Conservation (phyloP, 768 basidiomycete species). For the Clavulina sp. region DNA sequence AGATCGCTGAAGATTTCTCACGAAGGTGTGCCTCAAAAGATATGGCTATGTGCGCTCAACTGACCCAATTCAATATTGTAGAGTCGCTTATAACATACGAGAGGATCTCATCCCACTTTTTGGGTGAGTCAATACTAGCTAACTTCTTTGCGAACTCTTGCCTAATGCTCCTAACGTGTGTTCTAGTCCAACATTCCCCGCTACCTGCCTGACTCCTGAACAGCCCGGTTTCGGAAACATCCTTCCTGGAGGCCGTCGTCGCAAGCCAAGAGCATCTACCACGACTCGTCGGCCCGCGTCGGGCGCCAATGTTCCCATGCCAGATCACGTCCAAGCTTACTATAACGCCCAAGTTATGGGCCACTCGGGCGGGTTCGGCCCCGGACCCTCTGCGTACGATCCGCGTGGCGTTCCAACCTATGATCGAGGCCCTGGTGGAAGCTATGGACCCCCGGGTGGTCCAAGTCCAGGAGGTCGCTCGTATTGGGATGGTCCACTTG, state of each 20-base stretch:
- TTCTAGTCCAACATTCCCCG: conserved; percentile 61
- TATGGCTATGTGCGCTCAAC: neutral
- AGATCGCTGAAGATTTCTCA: conserved; percentile 66
- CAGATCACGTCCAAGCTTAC: no score
- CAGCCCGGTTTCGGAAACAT: conserved; percentile 78
- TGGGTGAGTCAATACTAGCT: conserved; percentile 32
- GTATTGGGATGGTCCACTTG: no score
- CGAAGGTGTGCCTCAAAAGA: conserved; percentile 39
- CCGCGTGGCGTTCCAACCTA: no score
- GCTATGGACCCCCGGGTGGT: no score
- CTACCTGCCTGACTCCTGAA: conserved; percentile 67
- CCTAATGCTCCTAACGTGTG: neutral
- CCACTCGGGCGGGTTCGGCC: no score
- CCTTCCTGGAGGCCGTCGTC: conserved; percentile 18
- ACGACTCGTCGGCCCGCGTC: no score
- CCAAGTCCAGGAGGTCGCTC: no score
- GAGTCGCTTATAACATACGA: conserved; percentile 77
- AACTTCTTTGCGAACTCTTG: neutral
- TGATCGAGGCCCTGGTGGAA: no score
- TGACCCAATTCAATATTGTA: conserved; percentile 16
- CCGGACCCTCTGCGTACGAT: no score
- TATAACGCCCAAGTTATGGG: no score
- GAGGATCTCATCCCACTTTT: conserved; percentile 73
- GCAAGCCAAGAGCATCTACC: neutral
- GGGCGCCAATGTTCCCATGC: no score